Percentiles rank a stretch among this genome's conserved stretches.
Evolutionary conservation across 179 eudicot species (phyloP).

Genomic region (Silene vulgaris): DNA sequence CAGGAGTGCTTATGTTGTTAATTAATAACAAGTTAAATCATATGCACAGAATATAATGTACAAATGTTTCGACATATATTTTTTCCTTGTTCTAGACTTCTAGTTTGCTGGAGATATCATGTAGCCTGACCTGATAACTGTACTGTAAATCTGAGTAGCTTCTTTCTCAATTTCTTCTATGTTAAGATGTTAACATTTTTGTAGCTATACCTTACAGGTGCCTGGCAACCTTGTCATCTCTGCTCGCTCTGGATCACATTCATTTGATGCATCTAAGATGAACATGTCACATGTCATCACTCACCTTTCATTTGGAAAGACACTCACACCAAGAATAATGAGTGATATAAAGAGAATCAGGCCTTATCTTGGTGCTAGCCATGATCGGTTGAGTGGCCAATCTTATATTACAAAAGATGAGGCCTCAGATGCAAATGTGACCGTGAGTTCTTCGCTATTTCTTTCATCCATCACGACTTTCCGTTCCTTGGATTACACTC

Average conservation of each 20-base stretch:
- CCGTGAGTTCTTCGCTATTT: conserved; percentile 49
- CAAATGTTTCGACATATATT: not conserved
- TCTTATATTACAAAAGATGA: conserved; percentile 53
- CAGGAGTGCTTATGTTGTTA: not conserved
- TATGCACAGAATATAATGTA: not conserved
- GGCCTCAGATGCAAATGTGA: conserved; percentile 63
- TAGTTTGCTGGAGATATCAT: not conserved
- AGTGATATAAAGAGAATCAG: conserved; percentile 58
- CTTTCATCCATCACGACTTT: conserved; percentile 9
- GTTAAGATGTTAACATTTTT: conserved; percentile 13
- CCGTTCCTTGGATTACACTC: not conserved
- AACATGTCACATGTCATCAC: conserved; percentile 80
- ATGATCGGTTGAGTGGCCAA: conserved; percentile 59
- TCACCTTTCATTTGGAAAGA: conserved; percentile 76
- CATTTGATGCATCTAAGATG: conserved; percentile 91
- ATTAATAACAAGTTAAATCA: not conserved
- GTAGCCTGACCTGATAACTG: not conserved
- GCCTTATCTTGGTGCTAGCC: conserved; percentile 76
- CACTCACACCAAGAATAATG: conserved; percentile 47
- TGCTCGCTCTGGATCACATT: conserved; percentile 86
- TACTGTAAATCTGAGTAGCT: not conserved
- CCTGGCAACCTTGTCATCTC: conserved; percentile 89
- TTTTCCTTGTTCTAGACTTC: not conserved
- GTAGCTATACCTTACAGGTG: conserved; percentile 50
- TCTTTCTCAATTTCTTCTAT: not conserved